Evolutionary conservation across 768 basidiomycete species (phyloP).

Genomic region (Phlebiopsis gigantea): DNA sequence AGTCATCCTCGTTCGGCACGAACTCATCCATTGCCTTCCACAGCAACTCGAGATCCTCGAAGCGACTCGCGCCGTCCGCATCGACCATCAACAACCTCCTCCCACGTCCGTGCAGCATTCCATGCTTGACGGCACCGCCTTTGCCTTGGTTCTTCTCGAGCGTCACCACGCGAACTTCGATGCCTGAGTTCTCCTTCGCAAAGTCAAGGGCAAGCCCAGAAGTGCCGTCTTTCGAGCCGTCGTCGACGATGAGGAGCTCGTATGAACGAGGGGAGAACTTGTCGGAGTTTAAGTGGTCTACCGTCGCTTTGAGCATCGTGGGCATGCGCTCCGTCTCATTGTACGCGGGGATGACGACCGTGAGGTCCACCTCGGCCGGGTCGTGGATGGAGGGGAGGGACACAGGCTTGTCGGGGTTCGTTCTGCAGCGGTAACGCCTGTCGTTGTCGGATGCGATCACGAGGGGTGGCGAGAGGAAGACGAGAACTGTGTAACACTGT

Average conservation of each 20-base stretch:
- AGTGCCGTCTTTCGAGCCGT: conserved; percentile 81
- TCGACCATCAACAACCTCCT: conserved; percentile 84
- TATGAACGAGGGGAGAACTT: conserved; percentile 35
- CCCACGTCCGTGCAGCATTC: conserved; percentile 80
- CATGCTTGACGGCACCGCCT: conserved; percentile 90
- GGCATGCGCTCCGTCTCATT: conserved; percentile 86
- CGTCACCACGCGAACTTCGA: conserved; percentile 72
- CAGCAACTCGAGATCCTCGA: conserved; percentile 76
- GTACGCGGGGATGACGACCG: conserved; percentile 86
- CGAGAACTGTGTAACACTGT: conserved; percentile 65
- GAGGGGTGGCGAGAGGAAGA: conserved; percentile 70
- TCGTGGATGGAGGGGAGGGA: conserved; percentile 55
- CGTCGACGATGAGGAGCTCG: conserved; percentile 87
- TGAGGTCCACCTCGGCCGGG: conserved; percentile 59
- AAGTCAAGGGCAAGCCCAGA: conserved; percentile 57
- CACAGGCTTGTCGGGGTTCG: conserved; percentile 47
- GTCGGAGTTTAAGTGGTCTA: conserved; percentile 53
- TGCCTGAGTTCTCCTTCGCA: conserved; percentile 46
- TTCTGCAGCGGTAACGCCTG: conserved; percentile 56
- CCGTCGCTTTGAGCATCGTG: conserved; percentile 72
- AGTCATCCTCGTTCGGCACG: conserved; percentile 37
- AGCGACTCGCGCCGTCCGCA: conserved; percentile 89
- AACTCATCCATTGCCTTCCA: conserved; percentile 71
- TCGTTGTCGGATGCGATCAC: conserved; percentile 63
- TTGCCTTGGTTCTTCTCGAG: conserved; percentile 84